Conservation (phyloP, 805 yeast species). For the Komagataella pastoris region DNA sequence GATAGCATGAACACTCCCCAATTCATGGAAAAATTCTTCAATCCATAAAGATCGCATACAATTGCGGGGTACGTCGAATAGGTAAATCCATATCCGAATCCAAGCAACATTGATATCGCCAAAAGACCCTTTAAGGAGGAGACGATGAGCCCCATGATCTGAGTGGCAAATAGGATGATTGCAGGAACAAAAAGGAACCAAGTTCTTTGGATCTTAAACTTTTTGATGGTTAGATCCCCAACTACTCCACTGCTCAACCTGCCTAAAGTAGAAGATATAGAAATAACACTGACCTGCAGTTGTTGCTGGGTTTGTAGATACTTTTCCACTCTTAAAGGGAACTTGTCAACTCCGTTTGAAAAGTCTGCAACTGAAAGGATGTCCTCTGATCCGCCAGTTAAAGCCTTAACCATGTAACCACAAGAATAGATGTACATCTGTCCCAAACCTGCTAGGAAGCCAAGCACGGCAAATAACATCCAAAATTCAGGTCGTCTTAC, state of each 20-base stretch:
- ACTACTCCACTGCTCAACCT: constrained; percentile 48
- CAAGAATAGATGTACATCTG: constrained; percentile 67
- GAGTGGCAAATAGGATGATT: constrained; percentile 32
- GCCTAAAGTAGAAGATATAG: constrained; percentile 55
- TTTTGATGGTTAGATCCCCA: constrained; percentile 44
- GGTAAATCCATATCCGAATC: constrained; percentile 60
- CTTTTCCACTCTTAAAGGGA: constrained; percentile 4
- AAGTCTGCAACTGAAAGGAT: constrained; percentile 6
- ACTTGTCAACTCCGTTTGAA: constrained; percentile 2
- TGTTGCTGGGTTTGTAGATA: constrained; percentile 44
- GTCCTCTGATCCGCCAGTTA: constrained; percentile 9
- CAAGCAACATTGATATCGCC: constrained; percentile 40
- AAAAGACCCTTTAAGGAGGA: constrained; percentile 25
- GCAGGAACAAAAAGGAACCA: constrained; percentile 44
- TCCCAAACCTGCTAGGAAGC: constrained; percentile 51
- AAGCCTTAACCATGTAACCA: constrained; percentile 53
- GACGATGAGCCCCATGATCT: constrained; percentile 28
- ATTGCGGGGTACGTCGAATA: constrained; percentile 69
- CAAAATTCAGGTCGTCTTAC: constrained; percentile 22
- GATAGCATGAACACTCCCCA: constrained; percentile 65
- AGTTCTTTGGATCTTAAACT: constrained; percentile 18
- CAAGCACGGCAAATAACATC: constrained; percentile 33
- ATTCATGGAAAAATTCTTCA: constrained; percentile 50
- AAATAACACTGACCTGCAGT: constrained; percentile 58
- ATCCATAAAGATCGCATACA: constrained; percentile 62